Evolutionary conservation across 2,329 filamentous ascomycete species (phyloP).

Genomic region (Didymella segeticola): DNA sequence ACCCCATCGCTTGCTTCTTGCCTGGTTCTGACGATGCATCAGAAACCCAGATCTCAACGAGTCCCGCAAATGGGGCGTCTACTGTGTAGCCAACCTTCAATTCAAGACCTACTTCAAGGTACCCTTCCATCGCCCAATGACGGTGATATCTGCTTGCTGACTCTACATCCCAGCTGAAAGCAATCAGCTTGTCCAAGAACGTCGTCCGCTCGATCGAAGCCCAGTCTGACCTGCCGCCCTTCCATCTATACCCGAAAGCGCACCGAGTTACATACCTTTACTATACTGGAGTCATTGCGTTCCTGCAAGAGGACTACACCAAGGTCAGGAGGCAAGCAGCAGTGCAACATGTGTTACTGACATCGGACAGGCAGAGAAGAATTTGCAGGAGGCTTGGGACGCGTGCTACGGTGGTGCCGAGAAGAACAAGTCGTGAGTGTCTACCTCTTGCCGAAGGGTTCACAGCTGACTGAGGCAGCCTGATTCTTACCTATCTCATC

Average conservation of each 20-base stretch:
- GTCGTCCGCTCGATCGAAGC: constrained; percentile 84
- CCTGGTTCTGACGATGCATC: constrained; percentile 28
- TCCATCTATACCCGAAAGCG: constrained; percentile 82
- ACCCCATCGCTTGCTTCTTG: constrained; percentile 10
- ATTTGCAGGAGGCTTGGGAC: constrained; percentile 81
- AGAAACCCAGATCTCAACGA: constrained; percentile 79
- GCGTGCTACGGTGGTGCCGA: constrained; percentile 75
- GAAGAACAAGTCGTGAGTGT: constrained; percentile 78
- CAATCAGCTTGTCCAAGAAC: constrained; percentile 86
- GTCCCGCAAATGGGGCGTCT: constrained; percentile 97
- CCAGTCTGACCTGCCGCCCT: constrained; percentile 77
- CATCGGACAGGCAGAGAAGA: constrained; percentile 36
- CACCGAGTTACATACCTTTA: constrained; percentile 97
- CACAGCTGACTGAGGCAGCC: constrained; percentile 56
- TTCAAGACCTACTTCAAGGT: constrained; percentile 98
- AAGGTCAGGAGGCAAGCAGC: constrained; percentile 61
- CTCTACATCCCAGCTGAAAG: constrained; percentile 67
- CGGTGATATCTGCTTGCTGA: constrained; percentile 7
- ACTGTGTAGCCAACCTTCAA: constrained; percentile 89
- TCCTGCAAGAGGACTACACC: constrained; percentile 91
- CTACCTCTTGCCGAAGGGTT: background rate
- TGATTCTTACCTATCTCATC: constrained; percentile 93
- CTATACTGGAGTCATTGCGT: constrained; percentile 91
- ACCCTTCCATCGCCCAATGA: constrained; percentile 10
- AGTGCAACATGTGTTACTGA: constrained; percentile 20